Evolutionary conservation across 768 basidiomycete genomes (phyloP), one percentile per base, ranked within the genome.

Genomic region (Coprinopsis marcescibilis): DNA sequence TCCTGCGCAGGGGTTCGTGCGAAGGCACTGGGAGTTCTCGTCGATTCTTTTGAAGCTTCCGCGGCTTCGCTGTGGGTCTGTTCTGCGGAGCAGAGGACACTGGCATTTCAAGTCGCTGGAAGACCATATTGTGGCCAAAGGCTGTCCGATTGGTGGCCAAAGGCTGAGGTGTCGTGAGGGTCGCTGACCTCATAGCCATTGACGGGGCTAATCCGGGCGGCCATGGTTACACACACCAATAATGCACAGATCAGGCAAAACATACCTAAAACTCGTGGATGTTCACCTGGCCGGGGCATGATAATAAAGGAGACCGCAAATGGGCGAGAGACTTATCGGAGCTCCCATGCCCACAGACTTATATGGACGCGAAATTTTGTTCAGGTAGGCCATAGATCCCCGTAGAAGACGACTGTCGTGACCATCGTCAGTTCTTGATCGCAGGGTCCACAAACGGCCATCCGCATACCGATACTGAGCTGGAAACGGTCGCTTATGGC

Each of bases 31-130:
- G 26, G 41, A 5, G 14, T 27, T 19, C 41, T 21, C 17, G 26
- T 6, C 41, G 24, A 7, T 43, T 6, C 41, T 43, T 43, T 29
- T 43, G 41, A 5, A 43, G 26, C 30, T 43, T 43, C 4, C 30
- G 26, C 14, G 41, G 41, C 30, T 20, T 24, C 5, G 5, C 4
- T 6, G 17, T 10, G 4, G 17, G 38, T 8, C 25, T 40, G 20
- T 20, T 20, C 12, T 20, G 35, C 15, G 35, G n/a, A n/a, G n/a
- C n/a, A n/a, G n/a, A n/a, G n/a, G n/a, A n/a, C n/a, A n/a, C n/a
- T n/a, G n/a, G n/a, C n/a, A n/a, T n/a, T n/a, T n/a, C n/a, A n/a
- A n/a, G n/a, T n/a, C n/a, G n/a, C n/a, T n/a, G n/a, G n/a, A n/a
- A n/a, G n/a, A n/a, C n/a, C n/a, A n/a, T n/a, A n/a, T n/a, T n/a